Conservation (phyloP, 495 filamentous ascomycete genomes). For the Polyplosphaeria fusca region DNA sequence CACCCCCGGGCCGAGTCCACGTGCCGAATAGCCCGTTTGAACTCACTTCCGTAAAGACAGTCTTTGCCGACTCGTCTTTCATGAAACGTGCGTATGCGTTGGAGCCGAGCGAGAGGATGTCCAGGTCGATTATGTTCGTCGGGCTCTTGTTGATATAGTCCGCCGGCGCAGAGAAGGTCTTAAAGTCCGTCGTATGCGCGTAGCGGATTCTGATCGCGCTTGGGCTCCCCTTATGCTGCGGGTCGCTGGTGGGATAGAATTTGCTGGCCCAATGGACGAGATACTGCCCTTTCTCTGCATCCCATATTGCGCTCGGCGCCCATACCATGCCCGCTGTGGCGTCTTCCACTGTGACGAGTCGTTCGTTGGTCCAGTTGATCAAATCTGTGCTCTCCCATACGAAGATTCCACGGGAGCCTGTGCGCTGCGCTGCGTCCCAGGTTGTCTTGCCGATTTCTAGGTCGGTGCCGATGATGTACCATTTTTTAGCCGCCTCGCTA, state of each 20-base stretch:
- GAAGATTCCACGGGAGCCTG: conserved; percentile 50
- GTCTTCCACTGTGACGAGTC: conserved; percentile 48
- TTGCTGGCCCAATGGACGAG: conserved; percentile 55
- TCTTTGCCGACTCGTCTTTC: conserved; percentile 53
- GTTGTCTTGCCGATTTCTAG: conserved; percentile 51
- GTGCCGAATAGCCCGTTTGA: conserved; percentile 49
- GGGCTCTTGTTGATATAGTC: conserved; percentile 32
- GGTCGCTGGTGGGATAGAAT: conserved; percentile 36
- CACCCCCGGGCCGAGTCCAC: conserved; percentile 50
- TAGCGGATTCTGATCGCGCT: conserved; percentile 19
- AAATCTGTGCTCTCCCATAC: conserved; percentile 55
- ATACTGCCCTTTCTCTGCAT: conserved; percentile 50
- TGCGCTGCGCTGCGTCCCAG: conserved; percentile 53
- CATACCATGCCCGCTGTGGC: conserved; percentile 54
- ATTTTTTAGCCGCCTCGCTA: conserved; percentile 49
- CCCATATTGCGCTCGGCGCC: conserved; percentile 55
- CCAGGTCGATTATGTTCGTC: conserved; percentile 40
- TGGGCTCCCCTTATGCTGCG: conserved; percentile 17
- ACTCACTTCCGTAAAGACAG: conserved; percentile 50
- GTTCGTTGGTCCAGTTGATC: conserved; percentile 48
- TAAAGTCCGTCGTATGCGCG: conserved; percentile 27
- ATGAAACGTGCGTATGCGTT: conserved; percentile 49
- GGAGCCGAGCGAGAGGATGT: conserved; percentile 40
- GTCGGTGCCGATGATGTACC: conserved; percentile 56
- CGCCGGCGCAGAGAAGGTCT: not conserved